Evolutionary conservation across 2,329 filamentous ascomycete genomes (phyloP).

Genomic region (Botrytis tulipae): DNA sequence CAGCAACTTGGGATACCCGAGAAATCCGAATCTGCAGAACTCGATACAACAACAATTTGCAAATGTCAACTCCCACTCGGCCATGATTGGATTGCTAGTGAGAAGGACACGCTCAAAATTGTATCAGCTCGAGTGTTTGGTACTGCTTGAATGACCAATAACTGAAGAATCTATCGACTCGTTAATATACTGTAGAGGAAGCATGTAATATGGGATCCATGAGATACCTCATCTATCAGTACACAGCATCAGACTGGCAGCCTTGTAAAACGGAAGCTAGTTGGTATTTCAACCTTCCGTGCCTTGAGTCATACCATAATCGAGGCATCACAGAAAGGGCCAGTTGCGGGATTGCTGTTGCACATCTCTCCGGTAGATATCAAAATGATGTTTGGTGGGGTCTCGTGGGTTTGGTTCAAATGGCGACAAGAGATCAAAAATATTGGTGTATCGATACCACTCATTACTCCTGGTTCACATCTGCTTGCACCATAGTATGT

Average conservation of each 20-base stretch:
- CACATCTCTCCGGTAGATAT: not conserved
- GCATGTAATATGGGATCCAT: slow-evolving; percentile 51
- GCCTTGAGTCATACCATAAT: slow-evolving; percentile 44
- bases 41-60: slow-evolving; percentile 19
- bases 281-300: slow-evolving; percentile 47
- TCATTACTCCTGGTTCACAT: not conserved
- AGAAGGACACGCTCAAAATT: slow-evolving; percentile 40
- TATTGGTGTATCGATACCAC: not conserved
- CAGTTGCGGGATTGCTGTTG: slow-evolving; percentile 34
- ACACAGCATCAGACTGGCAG: slow-evolving; percentile 46
- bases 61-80: slow-evolving; percentile 41
- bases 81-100: slow-evolving; percentile 36
- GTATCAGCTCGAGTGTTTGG: slow-evolving; percentile 36
- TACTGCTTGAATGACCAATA: slow-evolving; percentile 36
- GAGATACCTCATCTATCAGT: slow-evolving; percentile 45
- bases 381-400: not conserved
- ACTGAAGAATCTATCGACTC: slow-evolving; percentile 32
- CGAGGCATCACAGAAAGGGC: slow-evolving; percentile 42
- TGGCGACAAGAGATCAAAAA: not conserved
- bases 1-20: not conserved
- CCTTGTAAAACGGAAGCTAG: slow-evolving; percentile 46
- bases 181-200: slow-evolving; percentile 41
- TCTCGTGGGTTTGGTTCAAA: not conserved
- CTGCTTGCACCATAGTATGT: not conserved
- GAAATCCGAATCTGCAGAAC: not conserved